Evolutionary conservation across 768 basidiomycete species (phyloP), one percentile per base, ranked within the genome.

Genomic region (Gloeopeniophorella convolvens): DNA sequence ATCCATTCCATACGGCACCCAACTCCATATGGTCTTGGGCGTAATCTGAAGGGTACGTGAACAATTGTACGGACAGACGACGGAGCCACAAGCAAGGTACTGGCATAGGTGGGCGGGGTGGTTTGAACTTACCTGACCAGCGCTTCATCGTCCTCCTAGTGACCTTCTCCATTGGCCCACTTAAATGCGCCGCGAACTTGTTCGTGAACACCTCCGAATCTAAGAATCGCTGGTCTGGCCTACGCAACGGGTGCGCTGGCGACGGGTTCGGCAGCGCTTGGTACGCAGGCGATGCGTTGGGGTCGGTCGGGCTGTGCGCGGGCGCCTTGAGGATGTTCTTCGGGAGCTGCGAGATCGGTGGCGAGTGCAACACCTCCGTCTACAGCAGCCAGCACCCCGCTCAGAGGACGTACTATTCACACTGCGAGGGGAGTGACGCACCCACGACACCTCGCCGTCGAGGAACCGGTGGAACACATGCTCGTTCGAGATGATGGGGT

Each of bases 291-390:
- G 83, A 78, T 20, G 79, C 77, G 50, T 73, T 77, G 57, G 78
- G 76, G 63, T 94, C 89, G 4, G 91, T 90, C 5, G 96, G 94
- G 64, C 92, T 89, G 66, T 96, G 89, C 2, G 94, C 89, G 3
- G 96, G 93, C 0, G 95, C 93, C 64, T 92, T 92, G 41, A 99
- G 76, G 11, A 91, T 84, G 65, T 97, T 97, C 78, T 96, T 98
- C 3, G 96, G 96, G 2, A 98, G 70, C 36, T 84, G 72, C 2
- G 93, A 91, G 50, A 98, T 65, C 1, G 96, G 96, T 6, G 93
- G 89, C 0, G 93, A 93, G 66, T 91, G 88, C 20, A 96, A 66
- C 3, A 98, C 90, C 68, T 99, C 96, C 27, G 81, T 79, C 93
- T 95, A 60, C 16, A 34, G 51, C 31, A 56, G 32, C 34, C 35